A percentile compares a stretch with the other conserved stretches of the same genome.
Conservation (phyloP, 441 rosid genomes). For the Erodium texanum region DNA sequence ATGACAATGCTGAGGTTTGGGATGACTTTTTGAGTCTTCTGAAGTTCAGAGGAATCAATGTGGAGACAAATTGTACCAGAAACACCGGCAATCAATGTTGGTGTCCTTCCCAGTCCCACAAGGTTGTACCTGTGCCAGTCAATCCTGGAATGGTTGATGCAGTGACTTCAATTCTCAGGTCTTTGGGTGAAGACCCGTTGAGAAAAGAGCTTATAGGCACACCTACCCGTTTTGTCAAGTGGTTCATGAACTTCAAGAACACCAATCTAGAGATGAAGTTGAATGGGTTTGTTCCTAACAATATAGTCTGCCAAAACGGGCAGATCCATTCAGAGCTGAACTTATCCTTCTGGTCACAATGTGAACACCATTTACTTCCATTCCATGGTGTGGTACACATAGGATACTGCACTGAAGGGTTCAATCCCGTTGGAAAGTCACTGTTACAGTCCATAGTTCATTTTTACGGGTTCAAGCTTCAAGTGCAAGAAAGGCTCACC, state of each 20-base stretch:
- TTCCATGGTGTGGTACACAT: conserved; percentile 83
- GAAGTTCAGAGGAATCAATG: conserved; percentile 47
- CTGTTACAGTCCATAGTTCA: conserved; percentile 66
- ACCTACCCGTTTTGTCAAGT: conserved; percentile 56
- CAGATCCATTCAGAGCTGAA: conserved; percentile 51
- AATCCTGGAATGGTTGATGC: conserved; percentile 57
- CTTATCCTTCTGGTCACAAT: conserved; percentile 74
- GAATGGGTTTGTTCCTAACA: conserved; percentile 36
- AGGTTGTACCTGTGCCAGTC: conserved; percentile 20
- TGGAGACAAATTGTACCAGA: conserved; percentile 22
- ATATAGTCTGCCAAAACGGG: conserved; percentile 24
- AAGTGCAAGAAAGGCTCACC: conserved; percentile 92
- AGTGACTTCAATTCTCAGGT: conserved; percentile 50
- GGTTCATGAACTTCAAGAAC: conserved; percentile 78
- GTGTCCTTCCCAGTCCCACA: conserved; percentile 57
- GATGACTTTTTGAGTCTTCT: conserved; percentile 57
- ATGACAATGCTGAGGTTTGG: conserved; percentile 50
- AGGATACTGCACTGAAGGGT: conserved; percentile 61
- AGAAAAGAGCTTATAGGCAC: conserved; percentile 78
- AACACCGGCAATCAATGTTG: conserved; percentile 32
- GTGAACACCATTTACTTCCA: conserved; percentile 95
- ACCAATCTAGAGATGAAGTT: conserved; percentile 48
- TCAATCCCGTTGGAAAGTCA: conserved; percentile 36
- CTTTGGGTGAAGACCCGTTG: conserved; percentile 75
- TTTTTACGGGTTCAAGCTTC: conserved; percentile 87